Conservation (phyloP, 306 rosid species). For the Citrullus colocynthis region DNA sequence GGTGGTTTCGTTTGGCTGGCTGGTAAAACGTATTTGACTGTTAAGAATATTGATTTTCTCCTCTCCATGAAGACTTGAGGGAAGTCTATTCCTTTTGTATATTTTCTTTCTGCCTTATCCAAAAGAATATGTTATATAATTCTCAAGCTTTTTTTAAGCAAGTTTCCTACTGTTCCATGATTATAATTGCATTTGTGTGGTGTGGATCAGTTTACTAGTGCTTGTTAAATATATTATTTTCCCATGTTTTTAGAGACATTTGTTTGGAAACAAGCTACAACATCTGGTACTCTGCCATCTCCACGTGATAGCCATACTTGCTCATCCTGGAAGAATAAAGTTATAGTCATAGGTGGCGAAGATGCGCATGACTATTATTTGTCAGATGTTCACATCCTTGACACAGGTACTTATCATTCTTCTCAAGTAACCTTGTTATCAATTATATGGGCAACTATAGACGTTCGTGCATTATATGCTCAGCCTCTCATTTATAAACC, state of each 20-base stretch:
- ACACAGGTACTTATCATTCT: constrained; percentile 44
- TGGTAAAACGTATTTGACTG: neutral
- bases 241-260: constrained; percentile 54
- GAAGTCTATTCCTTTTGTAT: neutral
- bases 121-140: neutral
- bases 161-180: neutral
- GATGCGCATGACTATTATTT: constrained; percentile 76
- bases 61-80: neutral
- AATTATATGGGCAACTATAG: neutral
- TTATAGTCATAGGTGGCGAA: constrained; percentile 88
- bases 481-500: neutral
- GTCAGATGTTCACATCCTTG: constrained; percentile 93
- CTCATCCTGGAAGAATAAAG: constrained; percentile 81
- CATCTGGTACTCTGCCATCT: constrained; percentile 82
- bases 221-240: neutral
- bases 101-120: neutral
- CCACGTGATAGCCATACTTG: constrained; percentile 97
- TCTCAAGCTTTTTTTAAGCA: neutral
- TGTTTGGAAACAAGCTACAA: constrained; percentile 71
- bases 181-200: neutral
- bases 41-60: neutral
- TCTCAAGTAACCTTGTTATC: neutral
- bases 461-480: neutral
- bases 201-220: neutral
- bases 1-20: neutral